Base-by-base conservation (phyloP, 306 rosid genomes). In the Quercus mongolica region DNA sequence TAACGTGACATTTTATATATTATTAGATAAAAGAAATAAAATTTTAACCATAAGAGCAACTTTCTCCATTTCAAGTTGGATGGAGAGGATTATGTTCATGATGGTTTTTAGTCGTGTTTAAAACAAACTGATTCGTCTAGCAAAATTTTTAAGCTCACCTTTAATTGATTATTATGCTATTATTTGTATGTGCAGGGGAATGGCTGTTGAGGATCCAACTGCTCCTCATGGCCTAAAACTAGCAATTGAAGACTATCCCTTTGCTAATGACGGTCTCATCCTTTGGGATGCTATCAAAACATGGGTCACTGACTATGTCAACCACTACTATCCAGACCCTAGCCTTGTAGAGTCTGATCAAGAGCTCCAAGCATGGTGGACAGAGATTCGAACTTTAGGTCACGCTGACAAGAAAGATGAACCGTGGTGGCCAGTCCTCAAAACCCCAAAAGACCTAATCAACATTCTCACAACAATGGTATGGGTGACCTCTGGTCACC, bases 351-450 rank as follows among this genome's bases (percentile, higher is more conserved):
- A 73, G 59, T 73, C 63, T 8, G 96, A 93, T 19, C 23, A 69
- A 44, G 97, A 93, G 83, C 92, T 93, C n/a, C 97, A 93, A 68
- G 87, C 92, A 72, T 93, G 97, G 96, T 91, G 97, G 97, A 89
- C 83, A 46, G 96, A 92, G 58, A 88, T 92, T 49, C 62, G 89
- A 81, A 88, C 86, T 5, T 75, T 72, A 7, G 97, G 97, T 2
- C 94, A 91, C 19, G 92, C 78, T 0, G 94, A 93, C 79, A 93
- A 93, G 74, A 91, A 93, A 41, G 96, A 93, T 19, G 94, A 91
- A 76, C 91, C 94, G 18, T 87, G 97, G 96, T 93, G 97, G 97
- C 96, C 96, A 4, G 33, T 41, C 18, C 85, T 91, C 3, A 78
- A 81, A 56, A 92, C 91, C 11, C 79, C 85, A 0, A 12, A 89